These are phyloP conservation scores for Eragrostis nindensis DNA, from an alignment of 176 grass and related monocot species.

Conservation along the genomic window DNA sequence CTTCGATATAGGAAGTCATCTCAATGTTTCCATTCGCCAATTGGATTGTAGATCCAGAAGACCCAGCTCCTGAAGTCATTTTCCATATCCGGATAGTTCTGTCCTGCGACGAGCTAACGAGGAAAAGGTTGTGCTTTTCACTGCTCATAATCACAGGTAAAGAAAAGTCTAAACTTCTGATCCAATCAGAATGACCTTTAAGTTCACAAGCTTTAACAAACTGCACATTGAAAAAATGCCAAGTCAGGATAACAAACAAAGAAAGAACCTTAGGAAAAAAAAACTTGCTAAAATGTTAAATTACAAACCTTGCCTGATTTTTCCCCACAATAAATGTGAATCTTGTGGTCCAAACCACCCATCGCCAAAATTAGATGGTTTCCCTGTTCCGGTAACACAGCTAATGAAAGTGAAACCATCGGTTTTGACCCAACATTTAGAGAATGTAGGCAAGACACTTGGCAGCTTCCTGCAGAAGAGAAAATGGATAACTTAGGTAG, in stretches of 20 bases:
- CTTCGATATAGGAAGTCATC: conserved; percentile 92
- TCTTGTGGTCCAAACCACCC: conserved; percentile 92
- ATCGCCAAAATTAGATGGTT: conserved; percentile 81
- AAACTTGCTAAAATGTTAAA: background rate
- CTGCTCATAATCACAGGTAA: conserved; percentile 55
- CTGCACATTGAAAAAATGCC: conserved; percentile 46
- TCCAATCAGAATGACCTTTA: conserved; percentile 98
- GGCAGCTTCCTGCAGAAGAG: conserved; percentile 58
- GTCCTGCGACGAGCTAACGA: conserved; percentile 94
- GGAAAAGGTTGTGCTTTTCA: conserved; percentile 72
- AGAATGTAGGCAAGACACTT: conserved; percentile 79
- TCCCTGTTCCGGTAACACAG: conserved; percentile 56
- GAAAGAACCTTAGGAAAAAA: background rate
- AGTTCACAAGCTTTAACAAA: conserved; percentile 81
- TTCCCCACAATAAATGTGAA: conserved; percentile 81
- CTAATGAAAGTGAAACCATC: conserved; percentile 95
- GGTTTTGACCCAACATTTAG: conserved; percentile 79
- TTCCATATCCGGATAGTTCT: conserved; percentile 98
- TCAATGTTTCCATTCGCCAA: conserved; percentile 58
- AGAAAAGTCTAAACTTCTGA: conserved; percentile 96
- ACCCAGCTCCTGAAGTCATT: conserved; percentile 54
- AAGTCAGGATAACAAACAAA: conserved; percentile 28
- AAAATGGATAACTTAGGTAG: conserved; percentile 10
- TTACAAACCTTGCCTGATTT: conserved; percentile 73
- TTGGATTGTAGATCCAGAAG: conserved; percentile 40